Evolutionary conservation across 495 filamentous ascomycete genomes (phyloP).

Genomic region (Penicillium cosmopolitanum): DNA sequence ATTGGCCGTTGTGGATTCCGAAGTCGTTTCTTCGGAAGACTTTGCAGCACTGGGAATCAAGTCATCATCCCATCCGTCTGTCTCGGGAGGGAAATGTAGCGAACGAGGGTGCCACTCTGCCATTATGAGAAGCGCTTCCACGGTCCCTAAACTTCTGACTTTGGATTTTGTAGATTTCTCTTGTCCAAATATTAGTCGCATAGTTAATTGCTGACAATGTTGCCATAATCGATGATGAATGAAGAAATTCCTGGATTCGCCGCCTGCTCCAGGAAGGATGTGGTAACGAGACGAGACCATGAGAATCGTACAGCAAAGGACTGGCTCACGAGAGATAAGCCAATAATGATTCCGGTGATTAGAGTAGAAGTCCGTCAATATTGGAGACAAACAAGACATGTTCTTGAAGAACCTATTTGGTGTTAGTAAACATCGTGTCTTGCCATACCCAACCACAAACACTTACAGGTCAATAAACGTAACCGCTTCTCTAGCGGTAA

Average conservation of each 20-base stretch:
- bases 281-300: slow-evolving; percentile 60
- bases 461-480: slow-evolving; percentile 58
- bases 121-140: slow-evolving; percentile 55
- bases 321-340: slow-evolving; percentile 52
- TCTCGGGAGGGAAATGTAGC: slow-evolving; percentile 57
- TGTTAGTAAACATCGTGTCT: background rate
- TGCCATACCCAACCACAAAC: background rate
- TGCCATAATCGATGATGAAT: slow-evolving; percentile 59
- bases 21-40: slow-evolving; percentile 18
- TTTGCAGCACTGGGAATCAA: slow-evolving; percentile 32
- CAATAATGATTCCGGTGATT: slow-evolving; percentile 47
- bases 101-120: slow-evolving; percentile 61
- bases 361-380: slow-evolving; percentile 55
- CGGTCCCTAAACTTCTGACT: slow-evolving; percentile 52
- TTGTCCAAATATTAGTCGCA: slow-evolving; percentile 55
- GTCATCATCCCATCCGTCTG: slow-evolving; percentile 53
- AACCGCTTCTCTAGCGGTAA: slow-evolving; percentile 54
- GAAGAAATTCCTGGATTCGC: slow-evolving; percentile 56
- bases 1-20: slow-evolving; percentile 32
- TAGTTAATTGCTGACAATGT: slow-evolving; percentile 55
- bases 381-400: slow-evolving; percentile 55
- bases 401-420: slow-evolving; percentile 59
- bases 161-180: slow-evolving; percentile 51
- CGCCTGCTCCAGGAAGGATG: slow-evolving; percentile 54
- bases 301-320: slow-evolving; percentile 53